A percentile compares a stretch with the other conserved stretches of the same genome.
These are phyloP conservation scores for Phylloporus sp. DNA, from an alignment of 768 basidiomycete genomes.

Conservation along the genomic window DNA sequence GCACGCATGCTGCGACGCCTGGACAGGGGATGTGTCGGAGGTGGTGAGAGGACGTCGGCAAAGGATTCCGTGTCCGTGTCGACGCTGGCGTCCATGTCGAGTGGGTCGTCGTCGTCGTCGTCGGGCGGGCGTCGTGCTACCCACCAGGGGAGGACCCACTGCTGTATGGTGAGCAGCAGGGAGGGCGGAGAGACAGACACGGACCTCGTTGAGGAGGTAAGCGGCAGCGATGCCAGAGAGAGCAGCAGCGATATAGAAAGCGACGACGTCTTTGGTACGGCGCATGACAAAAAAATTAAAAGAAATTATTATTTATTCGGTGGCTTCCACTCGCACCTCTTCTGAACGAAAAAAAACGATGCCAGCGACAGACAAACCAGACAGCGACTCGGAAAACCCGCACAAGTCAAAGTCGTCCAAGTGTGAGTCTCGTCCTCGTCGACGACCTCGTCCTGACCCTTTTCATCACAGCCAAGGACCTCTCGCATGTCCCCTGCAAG, in stretches of 20 bases:
- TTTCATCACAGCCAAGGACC: conserved; percentile 61
- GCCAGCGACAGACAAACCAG: conserved; percentile 21
- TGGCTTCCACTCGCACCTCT: too few relatives aligned
- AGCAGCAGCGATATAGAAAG: conserved; percentile 7
- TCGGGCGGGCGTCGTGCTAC: neutral
- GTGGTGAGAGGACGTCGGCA: conserved; percentile 19
- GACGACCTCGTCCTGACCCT: neutral
- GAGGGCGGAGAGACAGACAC: neutral
- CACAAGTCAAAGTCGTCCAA: conserved; percentile 29
- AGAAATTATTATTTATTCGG: too few relatives aligned
- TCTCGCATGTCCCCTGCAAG: conserved; percentile 96
- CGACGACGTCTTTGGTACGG: conserved; percentile 8
- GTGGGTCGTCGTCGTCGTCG: neutral
- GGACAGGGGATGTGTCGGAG: conserved; percentile 2
- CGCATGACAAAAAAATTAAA: too few relatives aligned
- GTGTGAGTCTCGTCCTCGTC: conserved; percentile 14
- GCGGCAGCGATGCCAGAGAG: conserved; percentile 20
- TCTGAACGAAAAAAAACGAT: too few relatives aligned
- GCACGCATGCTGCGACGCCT: conserved; percentile 19
- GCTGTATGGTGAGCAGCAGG: neutral
- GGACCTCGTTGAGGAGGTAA: conserved; percentile 19
- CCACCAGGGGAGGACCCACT: conserved; percentile 15
- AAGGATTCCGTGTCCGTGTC: conserved; percentile 12
- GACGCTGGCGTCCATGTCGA: neutral
- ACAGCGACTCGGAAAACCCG: conserved; percentile 14